Base-by-base conservation (phyloP, 345 rosid genomes). In the Ailanthus altissimus region DNA sequence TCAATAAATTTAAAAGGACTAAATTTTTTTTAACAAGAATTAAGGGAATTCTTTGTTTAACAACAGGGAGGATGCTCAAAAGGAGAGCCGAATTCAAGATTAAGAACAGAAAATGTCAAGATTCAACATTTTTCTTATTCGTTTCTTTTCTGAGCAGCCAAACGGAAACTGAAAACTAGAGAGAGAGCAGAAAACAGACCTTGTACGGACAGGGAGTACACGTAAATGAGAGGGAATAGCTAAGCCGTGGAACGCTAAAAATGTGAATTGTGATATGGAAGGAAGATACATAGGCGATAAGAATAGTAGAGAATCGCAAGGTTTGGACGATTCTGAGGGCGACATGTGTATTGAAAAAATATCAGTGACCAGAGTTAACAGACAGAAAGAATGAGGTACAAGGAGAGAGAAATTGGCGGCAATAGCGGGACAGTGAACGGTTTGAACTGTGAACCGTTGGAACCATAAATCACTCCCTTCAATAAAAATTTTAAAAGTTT, bases 401-500 rank as follows among this genome's bases (percentile, higher is more conserved):
- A 61, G 38, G 66, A 82, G 87, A 77, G 84, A 85, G 84, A 79
- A 73, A 0, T 81, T 77, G 85, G 79, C 81, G 78, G 61, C 75
- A 53, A 59, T 6, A 21, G 81, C 78, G 86, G 77, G 62, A 50
- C 12, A 53, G 21, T 21, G 28, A 67, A 23, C 57, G 68, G 6
- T 69, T 72, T 45, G 7, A 13, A 53, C 76, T n/a, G 21, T 21
- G 28, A 67, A 23, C 57, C 63, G 6, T 69, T 72, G 36, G 7
- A 13, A 53, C 76, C n/a, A n/a, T n/a, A n/a, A n/a, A n/a, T 1
- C 7, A 6, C 9, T 2, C 47, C 47, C 7, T 1, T 45, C 47
- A 45, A 1, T 45, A 6, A 5, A 45, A 45, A 45, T 45, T 45
- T 45, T 32, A 32, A 32, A 1, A 32, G 3, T 32, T 32, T n/a